Base-by-base conservation (phyloP, 2,329 filamentous ascomycete species). In the Penicillium nordicum region DNA sequence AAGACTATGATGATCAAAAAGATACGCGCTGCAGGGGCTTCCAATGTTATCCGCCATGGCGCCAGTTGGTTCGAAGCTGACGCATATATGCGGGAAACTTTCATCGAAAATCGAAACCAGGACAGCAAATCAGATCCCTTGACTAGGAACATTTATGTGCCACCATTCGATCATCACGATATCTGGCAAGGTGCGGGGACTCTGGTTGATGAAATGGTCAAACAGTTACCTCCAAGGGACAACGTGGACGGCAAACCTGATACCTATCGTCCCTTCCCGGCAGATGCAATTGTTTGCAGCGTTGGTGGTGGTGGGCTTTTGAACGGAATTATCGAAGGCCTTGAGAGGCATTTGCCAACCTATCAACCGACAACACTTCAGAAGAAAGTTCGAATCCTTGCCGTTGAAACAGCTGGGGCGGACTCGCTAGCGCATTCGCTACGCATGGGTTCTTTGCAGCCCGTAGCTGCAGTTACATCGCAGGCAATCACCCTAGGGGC, bases 271-370 rank as follows among this genome's bases (percentile, higher is more conserved):
- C 43, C 18, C 1, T 73, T 73, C 36, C 76, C 77, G 2, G 82
- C 88, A 3, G 85, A 91, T 67, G 88, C 80, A 21, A 79, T 95
- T n/a, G 81, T 92, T 45, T 92, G 88, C 72, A 87, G 81, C 55
- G 88, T 92, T 30, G 90, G 90, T 11, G 90, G 90, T 5, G 90
- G 90, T 9, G 89, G 90, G 0, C 74, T 94, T 21, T 81, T 95
- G 45, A 88, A 86, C 66, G 90, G 90, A 4, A 74, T 94, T 51
- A 82, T 88, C 73, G 77, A 84, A 59, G 88, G 87, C 5, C 74
- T 92, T 10, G 79, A 57, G 60, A 50, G 57, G 38, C 54, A 66
- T 53, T 37, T 67, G n/a, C 51, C 50, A 27, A 18, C 18, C 1
- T 12, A 32, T 30, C 25, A 47, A 18, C 14, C 25, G 18, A 14